Percentiles rank a stretch among this genome's conserved stretches.
Evolutionary conservation across 2,329 filamentous ascomycete genomes (phyloP).

Genomic region (Alternaria sp.): DNA sequence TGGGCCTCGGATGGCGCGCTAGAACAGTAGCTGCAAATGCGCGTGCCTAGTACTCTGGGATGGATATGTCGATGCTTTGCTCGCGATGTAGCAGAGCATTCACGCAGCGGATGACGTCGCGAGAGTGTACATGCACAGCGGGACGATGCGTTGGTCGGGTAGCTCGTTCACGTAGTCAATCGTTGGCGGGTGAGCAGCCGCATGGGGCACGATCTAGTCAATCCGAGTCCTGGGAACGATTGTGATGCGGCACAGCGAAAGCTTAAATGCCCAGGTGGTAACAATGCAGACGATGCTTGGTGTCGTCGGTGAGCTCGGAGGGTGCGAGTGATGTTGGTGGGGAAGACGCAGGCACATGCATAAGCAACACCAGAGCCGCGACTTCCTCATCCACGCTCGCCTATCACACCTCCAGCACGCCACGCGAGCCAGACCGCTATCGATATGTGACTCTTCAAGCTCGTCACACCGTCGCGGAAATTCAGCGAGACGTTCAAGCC

Average conservation of each 20-base stretch:
- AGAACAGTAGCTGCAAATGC: background rate
- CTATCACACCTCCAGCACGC: constrained; percentile 20
- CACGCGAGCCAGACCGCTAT: constrained; percentile 19
- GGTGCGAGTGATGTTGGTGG: constrained; percentile 3
- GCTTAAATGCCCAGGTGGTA: constrained; percentile 1
- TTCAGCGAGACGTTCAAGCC: constrained; percentile 21
- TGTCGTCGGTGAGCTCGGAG: constrained; percentile 6
- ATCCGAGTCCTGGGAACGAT: constrained; percentile 5
- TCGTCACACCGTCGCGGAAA: constrained; percentile 35
- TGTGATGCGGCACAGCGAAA: constrained; percentile 5
- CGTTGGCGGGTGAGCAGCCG: constrained; percentile 6
- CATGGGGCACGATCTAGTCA: constrained; percentile 10
- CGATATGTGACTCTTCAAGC: constrained; percentile 4
- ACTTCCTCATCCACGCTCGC: constrained; percentile 7
- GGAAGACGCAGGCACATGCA: constrained; percentile 22
- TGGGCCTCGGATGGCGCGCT: background rate
- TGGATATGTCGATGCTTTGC: background rate
- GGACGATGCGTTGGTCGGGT: constrained; percentile 12
- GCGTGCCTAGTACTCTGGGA: background rate
- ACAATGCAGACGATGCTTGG: background rate
- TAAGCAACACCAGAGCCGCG: constrained; percentile 18
- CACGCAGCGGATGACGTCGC: constrained; percentile 5
- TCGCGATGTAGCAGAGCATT: background rate
- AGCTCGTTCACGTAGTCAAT: constrained; percentile 8
- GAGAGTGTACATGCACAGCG: constrained; percentile 6